These are phyloP conservation scores for Tilletia caries DNA, from an alignment of 1,284 basidiomycete species.

Conservation along the genomic window DNA sequence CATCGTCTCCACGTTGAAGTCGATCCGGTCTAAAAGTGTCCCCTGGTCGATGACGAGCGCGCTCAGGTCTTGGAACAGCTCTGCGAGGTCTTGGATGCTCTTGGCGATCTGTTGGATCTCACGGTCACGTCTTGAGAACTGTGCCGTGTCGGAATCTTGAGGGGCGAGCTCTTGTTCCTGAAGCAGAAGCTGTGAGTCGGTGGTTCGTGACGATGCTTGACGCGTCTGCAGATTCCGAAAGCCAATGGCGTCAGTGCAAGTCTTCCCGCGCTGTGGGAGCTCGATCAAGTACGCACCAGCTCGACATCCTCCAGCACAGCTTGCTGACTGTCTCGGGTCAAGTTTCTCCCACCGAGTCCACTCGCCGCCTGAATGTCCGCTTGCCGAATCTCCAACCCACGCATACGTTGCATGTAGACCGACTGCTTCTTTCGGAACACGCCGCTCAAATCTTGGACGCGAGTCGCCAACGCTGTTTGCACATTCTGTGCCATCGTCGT, in stretches of 20 bases:
- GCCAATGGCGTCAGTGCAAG: background rate
- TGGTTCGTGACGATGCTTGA: constrained; percentile 12
- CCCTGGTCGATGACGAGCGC: constrained; percentile 95
- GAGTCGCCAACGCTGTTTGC: constrained; percentile 89
- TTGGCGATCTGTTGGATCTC: constrained; percentile 88
- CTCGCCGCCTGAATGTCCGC: constrained; percentile 26
- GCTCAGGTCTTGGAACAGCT: constrained; percentile 91
- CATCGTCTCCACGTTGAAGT: constrained; percentile 95
- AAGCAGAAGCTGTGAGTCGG: constrained; percentile 25
- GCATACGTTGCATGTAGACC: constrained; percentile 83
- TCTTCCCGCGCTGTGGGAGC: constrained; percentile 55
- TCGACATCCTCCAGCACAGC: constrained; percentile 48
- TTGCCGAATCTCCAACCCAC: constrained; percentile 60
- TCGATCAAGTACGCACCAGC: constrained; percentile 35
- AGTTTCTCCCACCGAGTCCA: constrained; percentile 16
- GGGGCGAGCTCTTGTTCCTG: constrained; percentile 19
- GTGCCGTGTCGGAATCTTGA: constrained; percentile 17
- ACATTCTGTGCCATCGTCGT: constrained; percentile 75
- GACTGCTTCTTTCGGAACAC: constrained; percentile 96
- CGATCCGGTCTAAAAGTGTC: constrained; percentile 89
- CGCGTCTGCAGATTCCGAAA: constrained; percentile 1
- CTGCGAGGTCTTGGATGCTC: constrained; percentile 84
- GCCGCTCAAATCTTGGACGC: constrained; percentile 86
- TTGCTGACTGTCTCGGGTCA: constrained; percentile 31
- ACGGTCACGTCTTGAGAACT: constrained; percentile 56